phyloP scores from a whole-genome alignment of 257 asterid species.

The Paraleonurus japonicus region DNA sequence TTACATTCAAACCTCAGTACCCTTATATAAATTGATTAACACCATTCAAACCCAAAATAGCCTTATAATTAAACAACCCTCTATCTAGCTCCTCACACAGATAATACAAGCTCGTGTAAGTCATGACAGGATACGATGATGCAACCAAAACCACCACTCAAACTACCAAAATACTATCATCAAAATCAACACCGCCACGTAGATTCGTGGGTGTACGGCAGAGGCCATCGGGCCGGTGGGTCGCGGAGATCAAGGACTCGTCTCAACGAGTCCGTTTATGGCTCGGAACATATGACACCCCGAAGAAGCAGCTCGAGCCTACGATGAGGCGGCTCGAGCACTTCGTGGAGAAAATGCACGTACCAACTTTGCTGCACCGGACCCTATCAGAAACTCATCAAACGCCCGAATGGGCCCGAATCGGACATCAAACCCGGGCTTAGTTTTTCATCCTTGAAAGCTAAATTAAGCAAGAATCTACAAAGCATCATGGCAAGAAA shows the following conservation, averaged over 20 bases:
- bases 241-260: constrained; percentile 90
- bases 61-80: not conserved
- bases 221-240: constrained; percentile 90
- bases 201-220: constrained; percentile 81
- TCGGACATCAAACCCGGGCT: constrained; percentile 45
- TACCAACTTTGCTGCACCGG: constrained; percentile 51
- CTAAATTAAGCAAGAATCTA: constrained; percentile 71
- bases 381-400: constrained; percentile 10
- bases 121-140: constrained; percentile 59
- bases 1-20: constrained; percentile 19
- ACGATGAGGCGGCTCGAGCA: constrained; percentile 87
- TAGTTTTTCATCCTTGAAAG: constrained; percentile 75
- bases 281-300: constrained; percentile 90
- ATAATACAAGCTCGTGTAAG: not conserved
- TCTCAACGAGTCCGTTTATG: constrained; percentile 73
- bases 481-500: constrained; percentile 74
- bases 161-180: constrained; percentile 29
- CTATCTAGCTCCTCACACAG: not conserved
- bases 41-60: constrained; percentile 11
- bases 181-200: constrained; percentile 41
- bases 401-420: constrained; percentile 22
- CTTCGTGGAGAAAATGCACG: constrained; percentile 86
- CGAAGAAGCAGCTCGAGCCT: constrained; percentile 89
- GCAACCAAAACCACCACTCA: constrained; percentile 30
- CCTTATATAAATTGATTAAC: constrained; percentile 38